phyloP scores from a whole-genome alignment of 2,329 filamentous ascomycete genomes.

The Arthrobotrys conoides region DNA sequence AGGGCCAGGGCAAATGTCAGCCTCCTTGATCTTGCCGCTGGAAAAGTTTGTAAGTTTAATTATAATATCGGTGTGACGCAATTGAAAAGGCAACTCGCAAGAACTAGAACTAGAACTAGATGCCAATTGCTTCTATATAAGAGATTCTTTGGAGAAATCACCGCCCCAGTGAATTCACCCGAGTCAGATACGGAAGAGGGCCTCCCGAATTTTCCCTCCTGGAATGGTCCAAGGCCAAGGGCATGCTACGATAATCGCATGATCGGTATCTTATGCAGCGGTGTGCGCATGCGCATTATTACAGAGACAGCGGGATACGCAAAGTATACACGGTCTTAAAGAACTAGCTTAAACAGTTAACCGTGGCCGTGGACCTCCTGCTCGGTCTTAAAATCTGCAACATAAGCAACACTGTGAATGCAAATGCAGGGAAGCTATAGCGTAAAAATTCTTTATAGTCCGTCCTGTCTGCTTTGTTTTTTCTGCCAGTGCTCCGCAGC shows the following conservation, averaged over 20 bases:
- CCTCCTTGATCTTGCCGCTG: slow-evolving; percentile 42
- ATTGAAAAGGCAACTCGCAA: slow-evolving; percentile 49
- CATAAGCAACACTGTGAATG: slow-evolving; percentile 25
- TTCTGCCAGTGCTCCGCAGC: slow-evolving; percentile 16
- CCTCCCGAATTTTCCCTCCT: slow-evolving; percentile 48
- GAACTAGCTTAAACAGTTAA: slow-evolving; percentile 27
- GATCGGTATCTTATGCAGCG: slow-evolving; percentile 45
- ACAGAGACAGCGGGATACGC: slow-evolving; percentile 26
- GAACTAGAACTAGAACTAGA: slow-evolving; percentile 42
- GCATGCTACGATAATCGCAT: slow-evolving; percentile 57
- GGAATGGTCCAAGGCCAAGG: slow-evolving; percentile 21
- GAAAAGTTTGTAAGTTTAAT: slow-evolving; percentile 25
- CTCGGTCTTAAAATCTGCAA: slow-evolving; percentile 47
- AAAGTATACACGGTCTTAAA: slow-evolving; percentile 24
- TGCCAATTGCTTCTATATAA: slow-evolving; percentile 54
- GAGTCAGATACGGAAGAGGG: slow-evolving; percentile 45
- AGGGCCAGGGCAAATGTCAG: slow-evolving; percentile 41
- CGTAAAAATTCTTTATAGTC: slow-evolving; percentile 16
- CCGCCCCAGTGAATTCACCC: slow-evolving; percentile 5
- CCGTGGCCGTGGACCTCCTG: slow-evolving; percentile 24
- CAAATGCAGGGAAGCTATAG: slow-evolving; percentile 28
- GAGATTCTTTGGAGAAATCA: slow-evolving; percentile 30
- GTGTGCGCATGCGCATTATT: slow-evolving; percentile 26
- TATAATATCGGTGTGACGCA: slow-evolving; percentile 36
- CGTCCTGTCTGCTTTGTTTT: slow-evolving; percentile 20